Evolutionary conservation across 2,329 filamentous ascomycete species (phyloP).

Genomic region (Fusarium nygamai): DNA sequence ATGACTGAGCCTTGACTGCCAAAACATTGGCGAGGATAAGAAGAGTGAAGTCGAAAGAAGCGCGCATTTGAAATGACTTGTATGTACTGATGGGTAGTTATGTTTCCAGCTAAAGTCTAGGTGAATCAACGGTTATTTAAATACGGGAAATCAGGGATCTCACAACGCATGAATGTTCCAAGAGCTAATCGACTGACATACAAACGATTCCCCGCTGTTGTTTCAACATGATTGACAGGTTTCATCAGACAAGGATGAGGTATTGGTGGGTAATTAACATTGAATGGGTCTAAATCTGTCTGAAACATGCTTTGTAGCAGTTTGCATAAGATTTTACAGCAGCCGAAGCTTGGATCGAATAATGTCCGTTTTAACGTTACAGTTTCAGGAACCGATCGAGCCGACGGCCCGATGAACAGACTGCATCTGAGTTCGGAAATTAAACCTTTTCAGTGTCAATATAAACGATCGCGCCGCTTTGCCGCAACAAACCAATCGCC

Average conservation of each 20-base stretch:
- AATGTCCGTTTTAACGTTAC: background rate
- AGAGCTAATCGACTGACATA: background rate
- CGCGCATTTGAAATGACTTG: constrained; percentile 6
- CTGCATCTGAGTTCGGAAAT: no score
- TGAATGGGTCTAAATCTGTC: background rate
- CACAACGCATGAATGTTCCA: background rate
- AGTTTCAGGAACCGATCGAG: background rate
- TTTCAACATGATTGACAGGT: constrained; percentile 1
- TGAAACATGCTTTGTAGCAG: constrained; percentile 5
- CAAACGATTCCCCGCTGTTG: background rate
- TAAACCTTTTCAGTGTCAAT: no score
- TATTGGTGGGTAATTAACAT: constrained; percentile 9
- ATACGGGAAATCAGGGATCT: background rate
- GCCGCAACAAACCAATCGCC: no score
- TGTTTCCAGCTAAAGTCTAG: background rate
- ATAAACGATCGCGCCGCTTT: no score
- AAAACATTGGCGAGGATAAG: constrained; percentile 13
- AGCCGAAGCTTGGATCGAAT: background rate
- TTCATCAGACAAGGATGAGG: fast-evolving
- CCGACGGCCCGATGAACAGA: background rate
- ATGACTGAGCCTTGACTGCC: constrained; percentile 38
- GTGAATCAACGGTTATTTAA: background rate
- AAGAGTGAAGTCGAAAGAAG: constrained; percentile 9
- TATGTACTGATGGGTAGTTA: fast-evolving
- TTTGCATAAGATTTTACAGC: background rate